Evolutionary conservation across 805 yeast species (phyloP), one percentile per base, ranked within the genome.

Genomic region (Candida hungchunana): DNA sequence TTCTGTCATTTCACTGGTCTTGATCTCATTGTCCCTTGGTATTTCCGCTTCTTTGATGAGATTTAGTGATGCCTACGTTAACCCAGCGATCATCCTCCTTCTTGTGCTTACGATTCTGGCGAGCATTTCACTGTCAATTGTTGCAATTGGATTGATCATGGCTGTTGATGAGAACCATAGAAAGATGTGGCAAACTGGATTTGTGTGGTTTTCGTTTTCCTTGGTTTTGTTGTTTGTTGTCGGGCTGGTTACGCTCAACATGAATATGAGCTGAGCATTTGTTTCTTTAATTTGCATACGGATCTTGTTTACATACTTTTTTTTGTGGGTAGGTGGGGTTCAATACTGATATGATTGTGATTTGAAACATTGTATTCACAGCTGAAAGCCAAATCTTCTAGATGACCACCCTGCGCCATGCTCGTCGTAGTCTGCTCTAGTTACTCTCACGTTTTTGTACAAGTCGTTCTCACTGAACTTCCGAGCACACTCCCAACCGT

Each of bases 401-500:
- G 58, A 60, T n/a, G 62, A 52, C 71, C 71, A 67, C 16, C 64
- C 69, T 0, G 55, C 41, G 0, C 98, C 98, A 53, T 85, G 81
- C 58, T 93, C 98, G 45, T 75, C 69, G 51, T 88, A 93, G 33
- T 93, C 97, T 38, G 77, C 75, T 41, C 79, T 75, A 0, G 94
- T 71, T 6, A 93, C 77, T 36, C 77, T 67, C 13, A 80, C 72
- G 25, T 73, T 67, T 14, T 65, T 61, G 37, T 70, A 64, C 25
- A 55, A 34, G 3, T 55, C 64, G 7, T 32, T 43, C 27, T 51
- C 44, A 26, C 53, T 44, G 3, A 69, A 63, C 3, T 56, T 58
- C 8, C 51, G 38, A 34, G 81, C 86, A 8, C 82, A 73, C 28
- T 64, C 57, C 82, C 86, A 81, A 0, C 79, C 75, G 40, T 66